Percentiles rank a stretch among this genome's conserved stretches.
Evolutionary conservation across 1,139 yeast species (phyloP).

Genomic region (Debaryomyces robertsiae): DNA sequence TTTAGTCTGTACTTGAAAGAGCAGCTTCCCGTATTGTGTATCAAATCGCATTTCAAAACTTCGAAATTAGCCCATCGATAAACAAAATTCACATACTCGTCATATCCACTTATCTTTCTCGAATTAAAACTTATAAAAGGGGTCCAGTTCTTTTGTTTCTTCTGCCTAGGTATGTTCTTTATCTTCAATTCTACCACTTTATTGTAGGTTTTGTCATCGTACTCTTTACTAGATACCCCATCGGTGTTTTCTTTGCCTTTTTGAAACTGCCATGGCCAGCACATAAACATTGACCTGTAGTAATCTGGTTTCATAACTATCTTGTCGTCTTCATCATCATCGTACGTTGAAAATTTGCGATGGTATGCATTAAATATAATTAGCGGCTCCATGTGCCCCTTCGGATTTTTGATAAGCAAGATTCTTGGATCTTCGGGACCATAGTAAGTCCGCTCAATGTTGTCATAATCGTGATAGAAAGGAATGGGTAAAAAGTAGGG

Average conservation of each 20-base stretch:
- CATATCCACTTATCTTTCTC: constrained; percentile 26
- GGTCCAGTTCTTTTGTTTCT: constrained; percentile 48
- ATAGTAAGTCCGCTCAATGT: constrained; percentile 26
- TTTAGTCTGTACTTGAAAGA: constrained; percentile 27
- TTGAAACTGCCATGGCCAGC: constrained; percentile 32
- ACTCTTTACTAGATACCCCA: constrained; percentile 21
- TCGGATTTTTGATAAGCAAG: constrained; percentile 31
- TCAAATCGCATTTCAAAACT: constrained; percentile 35
- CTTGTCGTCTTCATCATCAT: constrained; percentile 28
- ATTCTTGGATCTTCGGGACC: constrained; percentile 51
- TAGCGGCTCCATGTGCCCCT: constrained; percentile 41
- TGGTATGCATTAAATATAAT: constrained; percentile 38
- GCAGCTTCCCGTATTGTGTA: constrained; percentile 28
- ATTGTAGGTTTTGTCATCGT: constrained; percentile 24
- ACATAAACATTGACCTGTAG: constrained; percentile 20
- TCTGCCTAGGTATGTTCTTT: constrained; percentile 24
- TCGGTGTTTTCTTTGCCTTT: constrained; percentile 31
- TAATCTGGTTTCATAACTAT: constrained; percentile 15
- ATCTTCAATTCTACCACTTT: constrained; percentile 28
- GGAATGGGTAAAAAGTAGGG: constrained; percentile 40
- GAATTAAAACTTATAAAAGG: constrained; percentile 35
- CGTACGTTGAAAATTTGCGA: constrained; percentile 25
- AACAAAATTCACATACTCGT: constrained; percentile 33
- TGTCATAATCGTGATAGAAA: constrained; percentile 29
- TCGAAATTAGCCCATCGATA: constrained; percentile 43